Evolutionary conservation across 108 stramenopile species (phyloP).

Genomic region (Seminavis robusta): DNA sequence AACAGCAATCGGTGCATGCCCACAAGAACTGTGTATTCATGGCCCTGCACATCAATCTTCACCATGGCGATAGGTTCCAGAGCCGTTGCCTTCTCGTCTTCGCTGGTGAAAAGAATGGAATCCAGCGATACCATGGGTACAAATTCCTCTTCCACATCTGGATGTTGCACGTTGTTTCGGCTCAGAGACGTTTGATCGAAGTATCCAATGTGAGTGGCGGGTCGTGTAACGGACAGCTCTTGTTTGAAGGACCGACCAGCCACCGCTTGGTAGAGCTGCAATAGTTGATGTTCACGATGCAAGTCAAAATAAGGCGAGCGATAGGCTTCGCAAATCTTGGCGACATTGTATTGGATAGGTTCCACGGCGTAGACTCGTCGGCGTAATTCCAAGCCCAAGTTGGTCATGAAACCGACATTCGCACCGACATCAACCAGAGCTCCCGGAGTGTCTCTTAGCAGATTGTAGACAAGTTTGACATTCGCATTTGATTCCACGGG

Average conservation of each 20-base stretch:
- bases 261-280: not conserved
- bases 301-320: not conserved
- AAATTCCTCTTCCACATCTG: not conserved
- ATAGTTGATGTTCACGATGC: too few species aligned
- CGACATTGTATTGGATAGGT: not conserved
- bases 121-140: not conserved
- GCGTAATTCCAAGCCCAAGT: not conserved
- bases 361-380: not conserved
- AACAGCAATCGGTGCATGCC: too few species aligned
- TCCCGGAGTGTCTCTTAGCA: not conserved
- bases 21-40: constrained; percentile 8
- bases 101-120: too few species aligned
- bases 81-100: too few species aligned
- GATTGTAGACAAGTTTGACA: not conserved
- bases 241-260: not conserved
- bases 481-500: not conserved
- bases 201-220: constrained; percentile 1
- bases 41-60: constrained; percentile 10
- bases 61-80: not conserved
- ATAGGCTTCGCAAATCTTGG: not conserved
- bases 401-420: not conserved
- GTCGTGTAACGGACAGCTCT: not conserved
- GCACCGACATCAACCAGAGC: constrained; percentile 1
- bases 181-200: not conserved
- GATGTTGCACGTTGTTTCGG: not conserved